Base-by-base conservation (phyloP, 2,329 filamentous ascomycete species). In the Onygena corvina region DNA sequence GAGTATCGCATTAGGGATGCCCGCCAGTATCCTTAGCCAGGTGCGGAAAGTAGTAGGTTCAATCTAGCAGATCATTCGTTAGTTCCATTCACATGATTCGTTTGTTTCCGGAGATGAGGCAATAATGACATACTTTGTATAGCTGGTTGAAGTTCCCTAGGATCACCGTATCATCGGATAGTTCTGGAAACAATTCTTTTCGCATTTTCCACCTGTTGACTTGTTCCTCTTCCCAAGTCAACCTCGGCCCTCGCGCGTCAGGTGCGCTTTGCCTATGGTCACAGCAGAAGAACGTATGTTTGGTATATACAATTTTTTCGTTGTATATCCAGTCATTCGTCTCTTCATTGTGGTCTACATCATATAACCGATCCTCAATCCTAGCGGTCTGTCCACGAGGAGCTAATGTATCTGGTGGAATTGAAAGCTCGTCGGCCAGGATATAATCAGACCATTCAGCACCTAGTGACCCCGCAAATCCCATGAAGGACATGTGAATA, bases 401-500 rank as follows among this genome's bases (percentile, higher is more conserved):
- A 9, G 88, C 80, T 23, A 96, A 71, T 0, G 90, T 95, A 21
- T 81, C 78, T 0, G 75, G 76, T 0, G 92, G 92, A 48, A 98
- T 83, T 0, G 92, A 88, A 1, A 84, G 90, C 46, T 84, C 75
- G 60, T 98, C 92, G 2, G 92, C 89, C 21, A 96, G 76, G 12
- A 98, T 81, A 61, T 98, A 98, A 64, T 98, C 92, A 58, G 92
- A 98, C 92, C 92, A 98, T 63, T 98, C 92, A 2, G 92, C 92
- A 4, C 92, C 92, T 1, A 98, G 71, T 0, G 90, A 95, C 7
- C 92, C 92, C 0, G 92, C 92, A 63, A 98, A 98, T 0, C 92
- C 92, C 92, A 98, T 98, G 61, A 98, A 98, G 0, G 92, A 94
- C 92, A 98, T 98, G 57, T 98, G 92, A 36, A 98, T 87, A 0